A percentile compares a stretch with the other conserved stretches of the same genome.
phyloP scores from a whole-genome alignment of 202 grass and related monocot genomes.

The Schoenoplectus triqueter region DNA sequence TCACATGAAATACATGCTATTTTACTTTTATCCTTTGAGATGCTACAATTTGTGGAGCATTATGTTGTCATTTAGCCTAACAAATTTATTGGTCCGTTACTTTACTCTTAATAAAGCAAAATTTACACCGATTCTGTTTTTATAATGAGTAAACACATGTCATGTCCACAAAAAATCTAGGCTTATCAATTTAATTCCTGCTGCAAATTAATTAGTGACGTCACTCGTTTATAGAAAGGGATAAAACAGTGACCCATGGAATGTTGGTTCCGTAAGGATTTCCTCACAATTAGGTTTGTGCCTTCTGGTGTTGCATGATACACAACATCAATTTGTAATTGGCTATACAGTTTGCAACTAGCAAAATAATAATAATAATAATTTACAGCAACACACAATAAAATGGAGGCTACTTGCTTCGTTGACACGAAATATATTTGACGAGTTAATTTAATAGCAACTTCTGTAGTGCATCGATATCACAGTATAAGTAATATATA shows the following conservation, averaged over 20 bases:
- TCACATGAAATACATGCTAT: slow-evolving; percentile 23
- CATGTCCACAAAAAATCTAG: slow-evolving; percentile 6
- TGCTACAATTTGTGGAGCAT: background rate
- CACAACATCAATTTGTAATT: background rate
- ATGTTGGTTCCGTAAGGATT: background rate
- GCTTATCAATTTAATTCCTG: slow-evolving; percentile 1
- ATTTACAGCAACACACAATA: background rate
- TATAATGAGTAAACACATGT: background rate
- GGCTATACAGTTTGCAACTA: background rate
- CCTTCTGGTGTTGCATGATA: background rate
- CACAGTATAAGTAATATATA: no score
- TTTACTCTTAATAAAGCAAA: background rate
- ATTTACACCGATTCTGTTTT: background rate
- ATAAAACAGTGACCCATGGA: background rate
- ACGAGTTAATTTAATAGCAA: background rate
- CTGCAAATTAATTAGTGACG: slow-evolving; percentile 1
- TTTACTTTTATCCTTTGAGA: slow-evolving; percentile 14
- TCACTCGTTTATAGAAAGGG: background rate
- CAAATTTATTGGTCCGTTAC: slow-evolving; percentile 15
- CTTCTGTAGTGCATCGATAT: background rate
- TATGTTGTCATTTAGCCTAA: slow-evolving; percentile 20
- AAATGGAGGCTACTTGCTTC: background rate
- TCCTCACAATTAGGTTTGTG: background rate
- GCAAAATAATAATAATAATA: background rate
- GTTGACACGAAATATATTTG: background rate